Evolutionary conservation across 768 basidiomycete genomes (phyloP), one percentile per base, ranked within the genome.

Genomic region (Boletellus sp.): DNA sequence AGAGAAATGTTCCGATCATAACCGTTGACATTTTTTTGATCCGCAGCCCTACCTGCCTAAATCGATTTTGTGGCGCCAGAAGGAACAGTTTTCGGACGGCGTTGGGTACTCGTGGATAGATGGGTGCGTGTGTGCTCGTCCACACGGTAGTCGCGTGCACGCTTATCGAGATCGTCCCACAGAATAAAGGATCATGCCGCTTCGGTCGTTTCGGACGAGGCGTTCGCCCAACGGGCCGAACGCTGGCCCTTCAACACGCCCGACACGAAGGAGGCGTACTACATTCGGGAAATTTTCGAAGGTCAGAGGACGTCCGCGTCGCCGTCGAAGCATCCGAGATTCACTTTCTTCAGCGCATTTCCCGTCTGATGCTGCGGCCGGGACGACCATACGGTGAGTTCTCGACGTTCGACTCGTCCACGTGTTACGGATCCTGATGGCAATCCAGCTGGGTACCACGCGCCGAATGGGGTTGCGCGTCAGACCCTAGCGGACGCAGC

Each of bases 31-130:
- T 12, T 28, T 15, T 12, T 28, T 36, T 22, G 5, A 28, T 52
- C 42, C 54, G 24, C 22, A 92, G 87, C 86, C 92, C 2, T 99
- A 98, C 72, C 83, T 99, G 45, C 96, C 96, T 12, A 78, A 78
- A 49, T 90, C 89, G 15, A 97, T 99, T 61, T 77, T 99, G 36
- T 99, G 96, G 96, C 80, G 96, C 49, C 96, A 99, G 69, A 99
- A 99, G 69, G 96, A 99, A 71, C 94, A 98, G 62, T 99, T 99
- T 74, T 97, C 94, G 2, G 96, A 99, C 62, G 96, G 96, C 47
- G 94, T 96, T 47, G 94, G 95, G 28, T 97, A 96, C 71, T 94
- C 93, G 28, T 97, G 95, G 94, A 98, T 98, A 63, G 94, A 98
- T 61, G 92, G 94, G 89, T 89, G 61, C 37, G 78, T 60, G n/a